Evolutionary conservation across 441 rosid genomes (phyloP).

Genomic region (Raphanus hybrid): DNA sequence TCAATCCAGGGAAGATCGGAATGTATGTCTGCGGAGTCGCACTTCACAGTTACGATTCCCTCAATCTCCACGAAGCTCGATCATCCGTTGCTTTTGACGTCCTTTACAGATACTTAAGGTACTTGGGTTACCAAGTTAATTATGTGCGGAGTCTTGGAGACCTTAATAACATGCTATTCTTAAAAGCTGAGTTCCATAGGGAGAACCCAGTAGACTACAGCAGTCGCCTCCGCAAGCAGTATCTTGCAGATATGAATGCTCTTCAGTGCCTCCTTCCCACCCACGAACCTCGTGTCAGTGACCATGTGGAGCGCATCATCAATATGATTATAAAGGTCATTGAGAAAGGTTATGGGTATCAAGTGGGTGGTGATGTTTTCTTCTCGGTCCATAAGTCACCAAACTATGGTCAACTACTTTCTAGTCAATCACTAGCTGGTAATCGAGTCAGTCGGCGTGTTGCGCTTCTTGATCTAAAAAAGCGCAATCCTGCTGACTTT

Average conservation of each 20-base stretch:
- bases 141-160: not conserved
- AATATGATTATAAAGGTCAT: not conserved
- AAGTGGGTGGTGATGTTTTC: not conserved
- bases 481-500: not conserved
- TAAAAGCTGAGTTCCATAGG: not conserved
- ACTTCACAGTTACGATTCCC: not conserved
- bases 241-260: not conserved
- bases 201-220: not conserved
- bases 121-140: not conserved
- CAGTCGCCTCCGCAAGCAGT: not conserved
- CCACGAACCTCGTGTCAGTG: not conserved
- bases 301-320: not conserved
- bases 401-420: not conserved
- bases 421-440: not conserved
- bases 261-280: not conserved
- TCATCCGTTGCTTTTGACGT: not conserved
- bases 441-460: not conserved
- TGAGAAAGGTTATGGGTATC: not conserved
- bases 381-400: not conserved
- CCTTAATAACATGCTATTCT: not conserved
- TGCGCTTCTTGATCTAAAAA: not conserved
- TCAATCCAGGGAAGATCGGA: not conserved
- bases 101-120: not conserved
- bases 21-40: not conserved
- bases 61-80: not conserved